Percentiles rank a stretch among this genome's conserved stretches.
Conservation (phyloP, 306 rosid species). For the Sindora glabra region DNA sequence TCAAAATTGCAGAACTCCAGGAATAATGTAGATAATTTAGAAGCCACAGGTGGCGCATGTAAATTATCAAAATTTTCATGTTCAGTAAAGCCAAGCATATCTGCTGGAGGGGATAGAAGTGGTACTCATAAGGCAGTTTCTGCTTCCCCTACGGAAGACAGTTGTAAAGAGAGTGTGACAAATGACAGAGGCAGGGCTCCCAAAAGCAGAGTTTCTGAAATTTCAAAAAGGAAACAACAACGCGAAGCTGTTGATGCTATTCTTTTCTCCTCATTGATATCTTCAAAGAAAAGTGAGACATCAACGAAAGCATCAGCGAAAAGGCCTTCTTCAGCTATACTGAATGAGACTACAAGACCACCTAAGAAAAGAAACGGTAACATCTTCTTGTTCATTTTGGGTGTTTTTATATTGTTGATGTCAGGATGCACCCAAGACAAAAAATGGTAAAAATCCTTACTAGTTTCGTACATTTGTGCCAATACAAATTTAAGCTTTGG, state of each 20-base stretch:
- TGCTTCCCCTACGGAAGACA: conserved; percentile 25
- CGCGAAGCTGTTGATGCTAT: conserved; percentile 91
- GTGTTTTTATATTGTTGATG: not conserved
- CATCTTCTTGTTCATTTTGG: conserved; percentile 19
- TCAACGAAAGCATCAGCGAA: conserved; percentile 37
- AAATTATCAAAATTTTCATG: conserved; percentile 19
- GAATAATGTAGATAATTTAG: conserved; percentile 22
- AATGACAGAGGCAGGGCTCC: conserved; percentile 28
- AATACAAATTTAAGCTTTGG: not conserved
- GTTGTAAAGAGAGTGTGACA: conserved; percentile 28
- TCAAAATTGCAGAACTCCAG: conserved; percentile 25
- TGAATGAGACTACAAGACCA: conserved; percentile 35
- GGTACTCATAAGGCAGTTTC: conserved; percentile 27
- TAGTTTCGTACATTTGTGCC: not conserved
- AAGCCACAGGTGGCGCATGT: conserved; percentile 25
- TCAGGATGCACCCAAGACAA: conserved; percentile 2
- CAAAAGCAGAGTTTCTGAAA: conserved; percentile 31
- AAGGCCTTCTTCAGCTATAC: conserved; percentile 40
- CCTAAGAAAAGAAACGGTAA: conserved; percentile 56
- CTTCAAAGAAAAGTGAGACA: conserved; percentile 59
- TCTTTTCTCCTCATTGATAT: conserved; percentile 69
- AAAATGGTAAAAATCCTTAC: not conserved
- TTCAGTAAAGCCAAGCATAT: conserved; percentile 25
- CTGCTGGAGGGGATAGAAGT: conserved; percentile 29
- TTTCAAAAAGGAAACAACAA: conserved; percentile 82